Conservation (phyloP, 2,329 filamentous ascomycete genomes). For the Alternaria metachromatica region DNA sequence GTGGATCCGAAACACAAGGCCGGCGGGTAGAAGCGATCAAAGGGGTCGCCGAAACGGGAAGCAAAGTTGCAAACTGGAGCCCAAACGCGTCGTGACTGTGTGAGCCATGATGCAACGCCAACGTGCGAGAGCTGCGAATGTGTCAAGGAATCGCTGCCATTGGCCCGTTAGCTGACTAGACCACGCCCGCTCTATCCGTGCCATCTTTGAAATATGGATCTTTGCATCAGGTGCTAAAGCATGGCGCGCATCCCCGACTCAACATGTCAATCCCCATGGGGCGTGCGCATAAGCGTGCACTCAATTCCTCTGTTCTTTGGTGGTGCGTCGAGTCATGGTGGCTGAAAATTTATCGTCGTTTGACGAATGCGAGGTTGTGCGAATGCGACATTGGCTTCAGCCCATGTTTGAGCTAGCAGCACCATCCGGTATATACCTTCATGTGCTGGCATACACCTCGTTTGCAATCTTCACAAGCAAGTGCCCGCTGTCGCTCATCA, state of each 20-base stretch:
- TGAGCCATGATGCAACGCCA: conserved; percentile 8
- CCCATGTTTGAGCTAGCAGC: background rate
- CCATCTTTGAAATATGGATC: conserved; percentile 2
- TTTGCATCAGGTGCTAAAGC: background rate
- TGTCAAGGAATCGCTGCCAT: conserved; percentile 9
- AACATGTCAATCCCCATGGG: conserved; percentile 11
- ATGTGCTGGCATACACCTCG: background rate
- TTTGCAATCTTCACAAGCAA: background rate
- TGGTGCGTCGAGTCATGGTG: background rate
- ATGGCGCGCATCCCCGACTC: conserved; percentile 8
- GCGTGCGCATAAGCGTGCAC: conserved; percentile 3
- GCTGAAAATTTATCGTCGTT: background rate
- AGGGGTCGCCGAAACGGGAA: conserved; percentile 11
- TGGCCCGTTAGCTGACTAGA: background rate
- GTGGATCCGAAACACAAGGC: conserved; percentile 4
- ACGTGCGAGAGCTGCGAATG: conserved; percentile 3
- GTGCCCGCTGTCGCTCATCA: background rate
- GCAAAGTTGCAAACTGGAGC: conserved; percentile 2
- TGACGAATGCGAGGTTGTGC: background rate
- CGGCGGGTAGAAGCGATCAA: conserved; percentile 2
- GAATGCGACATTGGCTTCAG: background rate
- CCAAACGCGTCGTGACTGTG: conserved; percentile 4
- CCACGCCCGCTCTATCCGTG: conserved; percentile 5
- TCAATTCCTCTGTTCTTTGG: background rate
- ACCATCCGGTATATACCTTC: background rate